Conservation (phyloP, 2,329 filamentous ascomycete genomes). For the Claviceps paspali region DNA sequence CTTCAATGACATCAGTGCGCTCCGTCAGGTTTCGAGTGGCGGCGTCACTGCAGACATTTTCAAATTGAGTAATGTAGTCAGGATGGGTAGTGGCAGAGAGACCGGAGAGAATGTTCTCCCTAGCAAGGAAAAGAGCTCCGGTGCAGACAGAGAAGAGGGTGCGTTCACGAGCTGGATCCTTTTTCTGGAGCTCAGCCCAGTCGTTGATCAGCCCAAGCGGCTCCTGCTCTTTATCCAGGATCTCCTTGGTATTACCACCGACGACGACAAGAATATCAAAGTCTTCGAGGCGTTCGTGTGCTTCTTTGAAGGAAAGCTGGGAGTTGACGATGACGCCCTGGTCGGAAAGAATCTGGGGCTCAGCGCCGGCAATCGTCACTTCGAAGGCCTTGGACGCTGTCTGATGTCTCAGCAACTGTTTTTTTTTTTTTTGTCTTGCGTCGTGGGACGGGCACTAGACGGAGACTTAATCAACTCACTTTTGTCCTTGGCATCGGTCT, state of each 20-base stretch:
- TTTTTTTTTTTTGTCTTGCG: not conserved
- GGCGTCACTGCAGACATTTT: conserved; percentile 65
- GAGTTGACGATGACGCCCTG: conserved; percentile 57
- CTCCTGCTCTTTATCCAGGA: conserved; percentile 53
- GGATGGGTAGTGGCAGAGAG: conserved; percentile 72
- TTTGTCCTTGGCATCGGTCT: conserved; percentile 36
- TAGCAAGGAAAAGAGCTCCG: conserved; percentile 61
- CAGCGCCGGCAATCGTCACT: conserved; percentile 36
- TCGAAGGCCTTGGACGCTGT: conserved; percentile 42
- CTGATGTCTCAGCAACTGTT: not conserved
- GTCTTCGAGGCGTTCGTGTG: conserved; percentile 55
- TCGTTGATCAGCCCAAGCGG: conserved; percentile 58
- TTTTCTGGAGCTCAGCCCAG: conserved; percentile 67
- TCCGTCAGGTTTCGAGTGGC: conserved; percentile 55
- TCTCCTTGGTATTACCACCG: conserved; percentile 49
- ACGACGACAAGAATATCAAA: conserved; percentile 69
- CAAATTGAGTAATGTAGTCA: conserved; percentile 64
- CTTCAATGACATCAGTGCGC: conserved; percentile 70
- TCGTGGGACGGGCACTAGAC: no score
- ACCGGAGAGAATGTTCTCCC: conserved; percentile 62
- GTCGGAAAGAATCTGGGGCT: conserved; percentile 38
- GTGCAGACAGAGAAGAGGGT: conserved; percentile 70
- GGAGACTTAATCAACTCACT: no score
- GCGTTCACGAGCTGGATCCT: conserved; percentile 63
- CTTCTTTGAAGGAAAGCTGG: conserved; percentile 66